Evolutionary conservation across 148 eudicot genomes (phyloP), one percentile per base, ranked within the genome.

Genomic region (Nyssa sinensis): DNA sequence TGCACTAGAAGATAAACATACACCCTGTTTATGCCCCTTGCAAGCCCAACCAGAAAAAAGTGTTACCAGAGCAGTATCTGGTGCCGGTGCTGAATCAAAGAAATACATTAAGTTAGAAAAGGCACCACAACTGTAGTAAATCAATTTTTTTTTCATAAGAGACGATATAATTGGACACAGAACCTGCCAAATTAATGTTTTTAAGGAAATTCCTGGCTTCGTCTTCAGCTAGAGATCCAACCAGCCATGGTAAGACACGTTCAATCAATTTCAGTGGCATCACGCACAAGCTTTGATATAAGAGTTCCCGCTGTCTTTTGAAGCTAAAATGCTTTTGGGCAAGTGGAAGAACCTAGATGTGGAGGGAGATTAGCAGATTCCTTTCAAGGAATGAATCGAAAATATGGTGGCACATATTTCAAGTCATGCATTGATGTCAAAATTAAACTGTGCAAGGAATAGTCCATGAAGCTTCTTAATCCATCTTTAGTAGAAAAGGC

Each of bases 1-100:
- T 59, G 89, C 93, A 69, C 77, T 75, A 27, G 96, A 87, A 60
- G 92, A 86, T 75, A 94, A 84, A 72, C 98, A 94, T 53, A 74
- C 78, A 65, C 84, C 89, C 57, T 70, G 75, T 55, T 84, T 79
- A 76, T 82, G 84, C 62, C 98, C 97, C 74, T 94, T 92, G 86
- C 98, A 94, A 64, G 96, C 97, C 98, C 98, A 94, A 41, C 98
- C 98, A 74, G 98, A 79, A 81, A 94, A 94, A 77, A 94, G 93
- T 7, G 97, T 90, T 39, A 94, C 97, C 66, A 94, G 80, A 62
- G 93, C 97, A 69, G 70, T 73, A 79, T 94, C 98, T 72, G 86
- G 76, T 34, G 84, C 89, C 41, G 98, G 97, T 66, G 97, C 98
- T 94, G 91, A 86, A 88, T 69, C 10, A 67, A 10, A 58, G 32